A percentile compares a stretch with the other conserved stretches of the same genome.
These are phyloP conservation scores for Plasmodium blacklocki DNA, from an alignment of 169 alveolate genomes.

Conservation along the genomic window DNA sequence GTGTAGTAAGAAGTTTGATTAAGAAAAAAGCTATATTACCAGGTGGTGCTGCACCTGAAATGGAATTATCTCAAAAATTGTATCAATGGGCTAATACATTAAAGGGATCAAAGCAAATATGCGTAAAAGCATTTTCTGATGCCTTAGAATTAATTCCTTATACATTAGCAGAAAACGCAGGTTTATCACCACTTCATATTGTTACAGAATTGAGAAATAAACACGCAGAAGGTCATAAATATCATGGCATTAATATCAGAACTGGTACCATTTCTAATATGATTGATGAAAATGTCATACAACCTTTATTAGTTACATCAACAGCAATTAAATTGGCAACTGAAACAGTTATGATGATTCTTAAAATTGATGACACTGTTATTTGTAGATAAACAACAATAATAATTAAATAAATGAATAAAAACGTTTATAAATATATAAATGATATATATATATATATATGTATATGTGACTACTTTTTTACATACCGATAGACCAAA, in stretches of 20 bases:
- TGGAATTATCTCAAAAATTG: constrained; percentile 94
- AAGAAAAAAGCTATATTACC: constrained; percentile 97
- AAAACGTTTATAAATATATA: not conserved
- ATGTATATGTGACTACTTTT: not conserved
- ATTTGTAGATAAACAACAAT: constrained; percentile 51
- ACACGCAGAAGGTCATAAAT: constrained; percentile 93
- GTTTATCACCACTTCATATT: constrained; percentile 96
- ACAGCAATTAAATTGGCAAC: constrained; percentile 98
- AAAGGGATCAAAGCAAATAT: constrained; percentile 95
- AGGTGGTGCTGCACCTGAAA: constrained; percentile 99
- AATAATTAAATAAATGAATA: not conserved
- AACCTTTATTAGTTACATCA: constrained; percentile 97
- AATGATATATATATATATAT: not conserved
- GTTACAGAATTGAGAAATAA: constrained; percentile 96
- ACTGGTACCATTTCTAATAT: constrained; percentile 91
- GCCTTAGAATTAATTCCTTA: constrained; percentile 99
- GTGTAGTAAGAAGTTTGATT: constrained; percentile 98
- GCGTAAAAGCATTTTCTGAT: constrained; percentile 98
- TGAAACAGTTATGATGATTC: constrained; percentile 99
- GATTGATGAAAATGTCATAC: constrained; percentile 95
- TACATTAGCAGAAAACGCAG: constrained; percentile 99
- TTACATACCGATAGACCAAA: not conserved
- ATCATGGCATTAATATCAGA: constrained; percentile 96
- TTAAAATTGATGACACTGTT: constrained; percentile 99
- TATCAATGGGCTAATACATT: constrained; percentile 91